Evolutionary conservation across 306 rosid genomes (phyloP), one percentile per base, ranked within the genome.

Genomic region (Abrus precatorius): DNA sequence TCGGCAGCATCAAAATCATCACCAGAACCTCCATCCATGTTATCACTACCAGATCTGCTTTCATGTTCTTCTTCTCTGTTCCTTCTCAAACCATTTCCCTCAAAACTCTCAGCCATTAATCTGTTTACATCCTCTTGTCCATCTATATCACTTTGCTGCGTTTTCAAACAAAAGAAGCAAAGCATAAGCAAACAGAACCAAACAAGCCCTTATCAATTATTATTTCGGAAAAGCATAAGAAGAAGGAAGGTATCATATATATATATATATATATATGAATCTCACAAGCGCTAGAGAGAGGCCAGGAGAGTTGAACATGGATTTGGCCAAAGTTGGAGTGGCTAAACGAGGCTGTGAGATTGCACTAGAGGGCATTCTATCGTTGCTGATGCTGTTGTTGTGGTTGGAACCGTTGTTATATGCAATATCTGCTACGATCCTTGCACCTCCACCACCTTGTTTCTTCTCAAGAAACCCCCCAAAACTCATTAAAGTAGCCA

Each of bases 31-130:
- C 94, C 97, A 34, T 92, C 97, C 89, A 94, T 84, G 82, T 94
- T 92, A 8, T 90, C 98, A 50, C 97, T 91, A 0, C 93, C 98
- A 83, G 98, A 94, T 92, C 94, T 92, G 64, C 98, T 94, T 76
- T 93, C 97, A 38, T 87, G 92, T 49, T 94, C 98, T 48, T 89
- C 97, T 75, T 89, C 98, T 47, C 97, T 83, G 78, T 84, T 89
- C 63, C 94, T 89, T 69, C 97, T 82, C 83, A 83, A 78, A 36
- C 82, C 84, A 79, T 63, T 88, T 12, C 50, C 68, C 67, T 88
- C 95, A 63, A 73, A 89, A 79, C 60, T 89, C 72, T 91, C 97
- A 28, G 80, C 32, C 80, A 94, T 77, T 55, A 67, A 38, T 75
- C 90, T 85, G 32, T 80, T 76, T 84, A 73, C 27, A 12, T 92